Base-by-base conservation (phyloP, 441 rosid species). In the Gossypium schwendimanii region DNA sequence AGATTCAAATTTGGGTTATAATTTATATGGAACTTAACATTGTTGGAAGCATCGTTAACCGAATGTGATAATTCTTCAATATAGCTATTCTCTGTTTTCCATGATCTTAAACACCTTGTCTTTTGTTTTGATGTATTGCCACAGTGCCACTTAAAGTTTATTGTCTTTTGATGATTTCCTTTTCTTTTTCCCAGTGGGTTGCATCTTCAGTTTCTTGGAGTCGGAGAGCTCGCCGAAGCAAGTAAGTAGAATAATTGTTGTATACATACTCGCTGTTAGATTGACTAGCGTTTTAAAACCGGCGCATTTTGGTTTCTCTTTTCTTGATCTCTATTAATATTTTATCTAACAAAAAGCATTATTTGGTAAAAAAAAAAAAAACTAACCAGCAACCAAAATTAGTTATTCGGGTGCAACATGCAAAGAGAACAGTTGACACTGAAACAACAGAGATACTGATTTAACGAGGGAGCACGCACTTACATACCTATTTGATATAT, bases 191-290 rank as follows among this genome's bases (percentile, higher is more conserved):
- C 75, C 95, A 95, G 99, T 91, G 96, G 97, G 73, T 88, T 14
- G 72, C 72, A 49, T 88, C 92, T 77, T 75, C 88, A 44, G 79
- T 91, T 73, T 85, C 85, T 71, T 90, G 98, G 99, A 88, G 94
- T 81, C 85, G 75, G 82, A 91, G 79, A 77, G 91, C 97, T 81
- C 89, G 75, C 44, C 88, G 82, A 79, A 90, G 87, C 97, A 90
- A 85, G 99, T 95, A 85, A 90, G 98, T 80, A 21, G 60, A 58
- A 75, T 54, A 6, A 12, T 21, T 41, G 11, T 14, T n/a, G 4
- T 67, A 26, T 39, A 2, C 63, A 53, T 49, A 9, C 18, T 73
- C 45, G 17, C 49, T 23, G 24, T 21, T 64, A 58, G 18, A 15
- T 50, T 24, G 31, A 61, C 18, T 23, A 6, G 11, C 36, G n/a